Percentiles rank a stretch among this genome's conserved stretches.
Evolutionary conservation across 129 eudicot species (phyloP).

Genomic region (Centrapalus pauciflorus): DNA sequence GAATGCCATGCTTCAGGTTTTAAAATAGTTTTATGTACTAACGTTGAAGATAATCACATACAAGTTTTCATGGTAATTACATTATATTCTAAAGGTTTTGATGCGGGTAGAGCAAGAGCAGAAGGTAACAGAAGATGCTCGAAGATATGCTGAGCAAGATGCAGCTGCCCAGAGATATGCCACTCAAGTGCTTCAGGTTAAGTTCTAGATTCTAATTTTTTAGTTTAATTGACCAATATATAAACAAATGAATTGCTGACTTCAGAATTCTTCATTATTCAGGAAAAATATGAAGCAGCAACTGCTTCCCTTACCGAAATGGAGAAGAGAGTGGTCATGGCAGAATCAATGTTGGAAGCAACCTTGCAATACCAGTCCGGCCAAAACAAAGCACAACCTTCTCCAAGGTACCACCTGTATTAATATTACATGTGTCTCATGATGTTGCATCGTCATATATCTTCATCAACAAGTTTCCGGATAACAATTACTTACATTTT

Average conservation of each 20-base stretch:
- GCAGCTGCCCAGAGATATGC: slow-evolving; percentile 90
- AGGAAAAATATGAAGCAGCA: slow-evolving; percentile 84
- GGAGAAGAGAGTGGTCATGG: slow-evolving; percentile 95
- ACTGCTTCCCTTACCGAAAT: slow-evolving; percentile 69
- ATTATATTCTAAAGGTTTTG: slow-evolving; percentile 43
- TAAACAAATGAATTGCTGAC: background rate
- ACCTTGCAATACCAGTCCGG: slow-evolving; percentile 96
- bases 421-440: background rate
- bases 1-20: slow-evolving; percentile 93
- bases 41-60: background rate
- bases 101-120: slow-evolving; percentile 98
- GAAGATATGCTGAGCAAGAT: slow-evolving; percentile 91
- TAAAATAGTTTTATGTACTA: background rate
- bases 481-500: background rate
- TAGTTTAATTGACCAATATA: background rate
- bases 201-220: background rate
- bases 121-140: slow-evolving; percentile 96
- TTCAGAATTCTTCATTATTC: background rate
- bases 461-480: background rate
- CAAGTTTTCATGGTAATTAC: background rate
- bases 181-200: slow-evolving; percentile 82
- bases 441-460: background rate
- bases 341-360: slow-evolving; percentile 96
- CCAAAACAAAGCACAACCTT: slow-evolving; percentile 70
- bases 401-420: slow-evolving; percentile 57